phyloP scores from a whole-genome alignment of 768 basidiomycete genomes.

The Pisolithus albus region DNA sequence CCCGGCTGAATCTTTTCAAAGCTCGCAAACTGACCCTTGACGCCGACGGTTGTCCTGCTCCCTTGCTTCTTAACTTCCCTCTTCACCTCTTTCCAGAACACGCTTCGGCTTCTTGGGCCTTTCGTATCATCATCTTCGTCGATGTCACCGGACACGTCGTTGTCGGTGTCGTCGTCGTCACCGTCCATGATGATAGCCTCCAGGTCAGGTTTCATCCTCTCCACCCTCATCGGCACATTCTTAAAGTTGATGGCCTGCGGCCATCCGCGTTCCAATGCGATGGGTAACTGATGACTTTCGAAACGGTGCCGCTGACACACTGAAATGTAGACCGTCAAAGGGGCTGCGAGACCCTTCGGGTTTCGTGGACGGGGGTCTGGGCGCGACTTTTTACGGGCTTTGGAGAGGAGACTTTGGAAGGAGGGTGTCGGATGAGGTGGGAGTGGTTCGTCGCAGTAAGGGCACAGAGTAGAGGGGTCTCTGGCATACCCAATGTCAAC shows the following conservation, averaged over 20 bases:
- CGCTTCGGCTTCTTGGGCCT: conserved; percentile 35
- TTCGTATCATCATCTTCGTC: conserved; percentile 1
- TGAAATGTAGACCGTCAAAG: conserved; percentile 47
- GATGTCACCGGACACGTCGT: conserved; percentile 4
- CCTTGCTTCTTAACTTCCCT: conserved; percentile 60
- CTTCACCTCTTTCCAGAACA: conserved; percentile 67
- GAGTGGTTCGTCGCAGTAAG: conserved; percentile 71
- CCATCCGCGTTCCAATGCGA: conserved; percentile 68
- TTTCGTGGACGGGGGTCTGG: conserved; percentile 64
- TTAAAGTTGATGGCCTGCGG: conserved; percentile 66
- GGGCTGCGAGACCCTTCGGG: conserved; percentile 52
- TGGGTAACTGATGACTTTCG: conserved; percentile 65
- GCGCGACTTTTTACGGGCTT: conserved; percentile 46
- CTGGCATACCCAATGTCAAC: conserved; percentile 44
- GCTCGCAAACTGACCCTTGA: conserved; percentile 67
- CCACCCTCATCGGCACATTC: conserved; percentile 46
- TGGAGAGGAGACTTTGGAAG: conserved; percentile 46
- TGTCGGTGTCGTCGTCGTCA: conserved; percentile 19
- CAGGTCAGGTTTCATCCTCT: conserved; percentile 41
- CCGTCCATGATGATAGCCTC: conserved; percentile 46
- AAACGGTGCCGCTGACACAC: conserved; percentile 77
- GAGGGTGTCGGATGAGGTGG: conserved; percentile 56
- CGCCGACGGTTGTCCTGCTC: conserved; percentile 55
- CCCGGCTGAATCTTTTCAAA: conserved; percentile 84
- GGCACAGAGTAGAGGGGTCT: conserved; percentile 68